Conservation (phyloP, 2,329 filamentous ascomycete species). For the Magnaporthiopsis incrustans region DNA sequence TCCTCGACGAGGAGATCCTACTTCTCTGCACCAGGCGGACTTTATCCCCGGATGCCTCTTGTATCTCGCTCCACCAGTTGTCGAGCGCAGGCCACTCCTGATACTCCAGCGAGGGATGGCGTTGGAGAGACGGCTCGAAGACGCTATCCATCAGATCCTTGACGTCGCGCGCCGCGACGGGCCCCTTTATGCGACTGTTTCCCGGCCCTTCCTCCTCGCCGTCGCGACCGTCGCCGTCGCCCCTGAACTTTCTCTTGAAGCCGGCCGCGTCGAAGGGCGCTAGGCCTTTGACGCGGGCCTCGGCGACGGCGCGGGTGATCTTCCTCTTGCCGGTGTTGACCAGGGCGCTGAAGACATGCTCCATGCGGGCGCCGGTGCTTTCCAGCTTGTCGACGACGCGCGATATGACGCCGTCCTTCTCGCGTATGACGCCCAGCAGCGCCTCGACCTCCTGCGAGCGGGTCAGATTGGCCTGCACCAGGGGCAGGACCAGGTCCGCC, state of each 20-base stretch:
- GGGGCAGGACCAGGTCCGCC: slow-evolving; percentile 42
- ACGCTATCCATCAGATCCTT: slow-evolving; percentile 30
- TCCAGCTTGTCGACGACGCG: slow-evolving; percentile 48
- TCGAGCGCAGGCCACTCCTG: slow-evolving; percentile 29
- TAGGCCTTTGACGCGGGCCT: slow-evolving; percentile 42
- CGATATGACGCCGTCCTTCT: slow-evolving; percentile 44
- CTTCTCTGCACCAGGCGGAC: slow-evolving; percentile 10
- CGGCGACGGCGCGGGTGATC: slow-evolving; percentile 33
- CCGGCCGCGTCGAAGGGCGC: slow-evolving; percentile 35
- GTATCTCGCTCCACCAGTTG: slow-evolving; percentile 42
- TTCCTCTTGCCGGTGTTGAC: slow-evolving; percentile 32
- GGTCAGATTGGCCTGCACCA: slow-evolving; percentile 38
- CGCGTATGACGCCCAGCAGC: slow-evolving; percentile 33
- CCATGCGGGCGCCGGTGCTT: slow-evolving; percentile 40
- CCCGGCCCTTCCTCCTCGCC: neutral
- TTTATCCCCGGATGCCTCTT: slow-evolving; percentile 8
- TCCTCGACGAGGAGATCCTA: slow-evolving; percentile 11
- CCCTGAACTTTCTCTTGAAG: slow-evolving; percentile 25
- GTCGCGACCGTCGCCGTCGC: neutral
- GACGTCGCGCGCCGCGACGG: slow-evolving; percentile 21
- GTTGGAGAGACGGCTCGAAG: slow-evolving; percentile 29
- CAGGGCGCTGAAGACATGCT: slow-evolving; percentile 44
- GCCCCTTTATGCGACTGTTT: slow-evolving; percentile 6
- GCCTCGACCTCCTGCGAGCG: slow-evolving; percentile 32
- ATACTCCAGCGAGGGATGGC: slow-evolving; percentile 20